Conservation (phyloP, 176 grass and related monocot genomes). For the Tillandsia leiboldiana region DNA sequence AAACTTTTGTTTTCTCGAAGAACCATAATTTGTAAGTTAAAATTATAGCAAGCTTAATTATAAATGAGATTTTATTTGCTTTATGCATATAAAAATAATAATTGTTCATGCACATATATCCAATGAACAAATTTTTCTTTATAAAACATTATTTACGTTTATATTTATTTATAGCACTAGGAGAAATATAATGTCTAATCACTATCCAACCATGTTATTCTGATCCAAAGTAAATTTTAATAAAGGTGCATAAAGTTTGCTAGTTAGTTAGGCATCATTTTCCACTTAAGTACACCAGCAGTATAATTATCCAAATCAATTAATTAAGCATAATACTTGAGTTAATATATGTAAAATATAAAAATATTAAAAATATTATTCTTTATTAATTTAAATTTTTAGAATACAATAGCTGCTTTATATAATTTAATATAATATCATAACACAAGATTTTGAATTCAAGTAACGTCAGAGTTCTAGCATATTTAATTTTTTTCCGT, state of each 20-base stretch:
- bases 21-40: neutral
- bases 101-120: neutral
- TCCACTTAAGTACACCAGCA: neutral
- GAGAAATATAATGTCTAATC: neutral
- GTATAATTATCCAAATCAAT: too few relatives aligned
- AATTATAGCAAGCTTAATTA: neutral
- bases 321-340: too few relatives aligned
- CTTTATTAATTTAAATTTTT: too few relatives aligned
- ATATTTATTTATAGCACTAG: neutral
- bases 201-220: neutral
- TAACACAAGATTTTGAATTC: too few relatives aligned
- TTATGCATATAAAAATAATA: neutral
- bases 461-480: too few relatives aligned
- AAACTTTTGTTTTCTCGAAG: too few relatives aligned
- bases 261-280: neutral
- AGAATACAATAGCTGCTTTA: too few relatives aligned
- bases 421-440: too few relatives aligned
- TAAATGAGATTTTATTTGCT: neutral
- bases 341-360: neutral
- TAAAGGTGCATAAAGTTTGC: neutral
- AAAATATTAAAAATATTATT: too few relatives aligned
- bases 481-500: too few relatives aligned
- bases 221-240: neutral
- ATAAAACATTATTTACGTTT: too few relatives aligned
- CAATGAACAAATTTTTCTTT: neutral